Base-by-base conservation (phyloP, 305 asterid species). In the Solanum hybrid region DNA sequence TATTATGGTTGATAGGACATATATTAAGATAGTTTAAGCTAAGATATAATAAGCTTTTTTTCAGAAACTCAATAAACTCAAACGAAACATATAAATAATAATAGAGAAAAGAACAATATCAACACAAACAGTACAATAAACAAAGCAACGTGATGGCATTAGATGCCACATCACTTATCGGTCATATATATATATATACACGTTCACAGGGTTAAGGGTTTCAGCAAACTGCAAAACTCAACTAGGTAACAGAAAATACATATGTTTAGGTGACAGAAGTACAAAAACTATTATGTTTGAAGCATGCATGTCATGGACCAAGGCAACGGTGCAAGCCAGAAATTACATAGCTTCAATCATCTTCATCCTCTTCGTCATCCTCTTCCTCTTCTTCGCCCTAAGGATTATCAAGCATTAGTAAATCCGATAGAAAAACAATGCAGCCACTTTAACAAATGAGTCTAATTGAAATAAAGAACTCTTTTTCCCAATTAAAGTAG, bases 331-430 rank as follows among this genome's bases (percentile, higher is more conserved):
- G 1, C 33, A 36, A 35, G 74, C 90, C 88, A 89, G 76, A 89
- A 89, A 73, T 89, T 16, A 34, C 46, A 76, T 33, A 16, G 64
- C 93, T 0, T 90, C 92, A 3, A 77, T 91, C 94, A 0, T 91
- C 93, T 0, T 90, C 93, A 0, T 90, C 97, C 0, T 92, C 96
- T 0, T 92, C 98, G 0, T 92, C 96, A 0, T 91, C 96, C 0
- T 95, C 98, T 0, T 95, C 96, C 0, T 94, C 97, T 0, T 93
- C 96, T 5, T 90, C 96, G n/a, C 92, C 96, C 96, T 95, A 92
- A 64, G 34, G 7, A 78, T 3, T 83, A 28, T 36, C 24, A 46
- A 18, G 81, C 39, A 86, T 5, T 8, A 73, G 84, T 33, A 40
- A 76, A 73, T 57, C 33, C 10, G 4, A 61, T 10, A 33, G 39